Base-by-base conservation (phyloP, 331 rosid genomes). In the Phaseolus coccineus region DNA sequence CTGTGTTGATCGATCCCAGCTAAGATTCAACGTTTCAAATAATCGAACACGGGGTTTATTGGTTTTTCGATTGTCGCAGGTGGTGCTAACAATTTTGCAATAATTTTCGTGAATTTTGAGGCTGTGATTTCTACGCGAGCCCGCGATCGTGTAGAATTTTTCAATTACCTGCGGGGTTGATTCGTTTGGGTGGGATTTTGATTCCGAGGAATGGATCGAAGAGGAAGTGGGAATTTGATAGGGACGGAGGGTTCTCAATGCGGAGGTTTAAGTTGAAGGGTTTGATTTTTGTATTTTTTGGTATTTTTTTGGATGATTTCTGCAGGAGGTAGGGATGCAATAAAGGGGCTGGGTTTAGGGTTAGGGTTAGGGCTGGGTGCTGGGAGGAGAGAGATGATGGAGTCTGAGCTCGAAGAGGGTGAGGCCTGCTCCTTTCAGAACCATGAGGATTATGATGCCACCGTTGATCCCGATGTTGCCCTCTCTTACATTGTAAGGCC, bases 321-420 rank as follows among this genome's bases (percentile, higher is more conserved):
- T 74, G 91, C 92, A 67, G 87, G 87, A 46, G 79, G 71, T 82
- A 86, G 98, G 82, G 98, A 93, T 96, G 99, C 84, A 74, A 89
- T 93, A 87, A 84, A 89, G 89, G 93, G 82, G 39, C 30, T 86
- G 85, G 95, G 89, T 87, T 69, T 88, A 85, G 86, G 80, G 70
- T 81, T 81, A 74, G 87, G 89, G 82, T 88, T 90, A 65, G 88
- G 85, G 22, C 58, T 83, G 48, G 78, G 80, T 61, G 87, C 85
- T 85, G 84, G 71, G 19, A 74, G 84, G 81, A 50, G 53, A 82
- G 94, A 78, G 55, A 91, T 92, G 97, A 94, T 88, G 76, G 97
- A 89, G 84, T 84, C 85, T 53, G 99, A 91, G 90, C 95, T 90
- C 83, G 99, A 96, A 86, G 99, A 96, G 87, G 98, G 94, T 75